phyloP scores from a whole-genome alignment of 495 filamentous ascomycete genomes.

The Xylaria nigripes region DNA sequence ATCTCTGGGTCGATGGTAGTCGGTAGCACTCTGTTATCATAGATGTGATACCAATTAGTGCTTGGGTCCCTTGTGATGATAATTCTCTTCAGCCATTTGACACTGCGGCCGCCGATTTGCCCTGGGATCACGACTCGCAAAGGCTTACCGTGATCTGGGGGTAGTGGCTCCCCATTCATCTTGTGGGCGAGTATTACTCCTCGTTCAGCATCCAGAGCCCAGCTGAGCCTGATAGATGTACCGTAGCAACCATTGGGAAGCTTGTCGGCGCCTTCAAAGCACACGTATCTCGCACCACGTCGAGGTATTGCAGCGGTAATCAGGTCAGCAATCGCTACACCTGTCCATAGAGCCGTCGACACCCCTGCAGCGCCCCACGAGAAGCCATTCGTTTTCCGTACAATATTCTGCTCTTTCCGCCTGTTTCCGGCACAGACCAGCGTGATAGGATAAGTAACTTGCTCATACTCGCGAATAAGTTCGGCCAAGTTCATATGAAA shows the following conservation, averaged over 20 bases:
- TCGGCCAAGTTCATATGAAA: constrained; percentile 66
- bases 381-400: constrained; percentile 90
- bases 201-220: constrained; percentile 76
- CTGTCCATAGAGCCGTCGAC: constrained; percentile 86
- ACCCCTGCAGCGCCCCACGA: constrained; percentile 90
- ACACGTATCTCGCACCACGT: constrained; percentile 72
- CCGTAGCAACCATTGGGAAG: constrained; percentile 88
- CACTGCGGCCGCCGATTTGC: constrained; percentile 88
- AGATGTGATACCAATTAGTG: constrained; percentile 95
- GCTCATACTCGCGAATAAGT: constrained; percentile 66
- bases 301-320: constrained; percentile 59
- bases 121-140: constrained; percentile 81
- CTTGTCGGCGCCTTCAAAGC: constrained; percentile 89
- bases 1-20: constrained; percentile 83
- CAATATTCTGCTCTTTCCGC: constrained; percentile 88
- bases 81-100: constrained; percentile 89
- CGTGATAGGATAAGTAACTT: constrained; percentile 81
- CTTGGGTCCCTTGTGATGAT: constrained; percentile 72
- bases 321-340: constrained; percentile 67
- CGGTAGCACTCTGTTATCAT: constrained; percentile 87
- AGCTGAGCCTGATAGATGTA: constrained; percentile 80
- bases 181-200: constrained; percentile 86
- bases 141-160: constrained; percentile 84
- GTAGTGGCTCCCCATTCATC: constrained; percentile 84
- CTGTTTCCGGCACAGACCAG: constrained; percentile 92